Percentiles rank a stretch among this genome's conserved stretches.
Evolutionary conservation across 106 monocot genomes (phyloP).

Genomic region (Posidonia australis): DNA sequence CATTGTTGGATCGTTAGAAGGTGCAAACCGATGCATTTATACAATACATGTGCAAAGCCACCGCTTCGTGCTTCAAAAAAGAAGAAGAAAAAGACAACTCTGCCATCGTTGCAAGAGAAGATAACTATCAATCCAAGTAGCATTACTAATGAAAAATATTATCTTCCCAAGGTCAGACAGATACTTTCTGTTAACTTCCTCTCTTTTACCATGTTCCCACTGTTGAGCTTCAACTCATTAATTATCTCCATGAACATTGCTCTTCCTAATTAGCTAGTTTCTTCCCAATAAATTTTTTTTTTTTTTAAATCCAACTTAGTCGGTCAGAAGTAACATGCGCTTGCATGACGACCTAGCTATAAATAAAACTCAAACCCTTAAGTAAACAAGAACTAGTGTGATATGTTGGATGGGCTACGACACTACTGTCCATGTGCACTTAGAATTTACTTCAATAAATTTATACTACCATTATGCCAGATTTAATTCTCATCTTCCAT

Average conservation of each 20-base stretch:
- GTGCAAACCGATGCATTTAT: too few relatives aligned
- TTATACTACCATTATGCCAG: neutral
- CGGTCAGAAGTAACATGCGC: constrained; percentile 1
- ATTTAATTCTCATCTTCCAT: neutral
- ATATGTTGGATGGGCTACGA: too few relatives aligned
- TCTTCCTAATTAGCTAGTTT: neutral
- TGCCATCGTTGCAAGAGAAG: too few relatives aligned
- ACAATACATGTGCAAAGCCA: too few relatives aligned
- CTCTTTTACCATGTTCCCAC: neutral
- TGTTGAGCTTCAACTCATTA: neutral
- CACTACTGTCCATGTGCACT: constrained; percentile 6
- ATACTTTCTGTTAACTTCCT: too few relatives aligned
- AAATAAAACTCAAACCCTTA: neutral
- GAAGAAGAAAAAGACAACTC: too few relatives aligned
- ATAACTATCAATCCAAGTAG: too few relatives aligned
- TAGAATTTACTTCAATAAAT: neutral
- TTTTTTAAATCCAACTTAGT: too few relatives aligned
- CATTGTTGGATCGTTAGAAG: too few relatives aligned
- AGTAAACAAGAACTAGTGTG: neutral
- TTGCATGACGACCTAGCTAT: too few relatives aligned
- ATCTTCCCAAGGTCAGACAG: constrained; percentile 2
- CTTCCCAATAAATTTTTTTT: neutral
- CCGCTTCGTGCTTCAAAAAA: too few relatives aligned
- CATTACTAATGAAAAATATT: too few relatives aligned
- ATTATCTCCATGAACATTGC: neutral